Evolutionary conservation across 768 basidiomycete species (phyloP).

Genomic region (Hypholoma fasciculare): DNA sequence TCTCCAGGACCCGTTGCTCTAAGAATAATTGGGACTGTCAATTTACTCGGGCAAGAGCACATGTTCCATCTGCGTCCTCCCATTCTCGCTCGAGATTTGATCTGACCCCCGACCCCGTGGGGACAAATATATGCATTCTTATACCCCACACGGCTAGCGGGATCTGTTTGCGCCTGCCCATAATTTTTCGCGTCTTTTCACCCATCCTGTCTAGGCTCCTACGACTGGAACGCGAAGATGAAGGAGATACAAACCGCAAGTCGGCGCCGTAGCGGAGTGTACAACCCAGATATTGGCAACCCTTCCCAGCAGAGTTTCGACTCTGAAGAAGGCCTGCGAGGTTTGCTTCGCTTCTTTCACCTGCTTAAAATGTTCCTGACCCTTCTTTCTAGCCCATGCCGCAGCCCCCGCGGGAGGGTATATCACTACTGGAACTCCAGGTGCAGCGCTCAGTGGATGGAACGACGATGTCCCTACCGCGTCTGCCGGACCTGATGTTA

Average conservation of each 20-base stretch:
- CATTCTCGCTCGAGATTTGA: conserved; percentile 21
- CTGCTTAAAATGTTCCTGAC: background rate
- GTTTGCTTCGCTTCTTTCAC: conserved; percentile 17
- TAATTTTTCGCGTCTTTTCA: conserved; percentile 6
- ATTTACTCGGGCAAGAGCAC: conserved; percentile 8
- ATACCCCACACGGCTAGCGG: conserved; percentile 7
- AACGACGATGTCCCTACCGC: conserved; percentile 9
- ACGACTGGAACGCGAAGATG: conserved; percentile 27
- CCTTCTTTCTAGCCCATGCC: conserved; percentile 29
- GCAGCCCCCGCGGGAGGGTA: conserved; percentile 28
- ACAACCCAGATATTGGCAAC: conserved; percentile 23
- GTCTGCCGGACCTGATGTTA: background rate
- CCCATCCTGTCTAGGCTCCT: conserved; percentile 4
- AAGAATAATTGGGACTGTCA: conserved; percentile 20
- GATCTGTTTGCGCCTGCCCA: conserved; percentile 9
- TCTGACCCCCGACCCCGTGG: conserved; percentile 9
- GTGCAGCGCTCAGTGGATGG: conserved; percentile 19
- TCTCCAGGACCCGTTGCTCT: background rate
- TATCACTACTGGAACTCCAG: conserved; percentile 11
- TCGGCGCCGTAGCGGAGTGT: conserved; percentile 36
- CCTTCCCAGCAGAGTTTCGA: conserved; percentile 29
- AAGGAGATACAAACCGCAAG: conserved; percentile 29
- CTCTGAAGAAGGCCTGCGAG: conserved; percentile 34
- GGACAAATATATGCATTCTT: conserved; percentile 6
- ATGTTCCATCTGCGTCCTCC: conserved; percentile 23